These are phyloP conservation scores for Pseudocercospora eumusae DNA, from an alignment of 2,329 filamentous ascomycete species.

Conservation along the genomic window DNA sequence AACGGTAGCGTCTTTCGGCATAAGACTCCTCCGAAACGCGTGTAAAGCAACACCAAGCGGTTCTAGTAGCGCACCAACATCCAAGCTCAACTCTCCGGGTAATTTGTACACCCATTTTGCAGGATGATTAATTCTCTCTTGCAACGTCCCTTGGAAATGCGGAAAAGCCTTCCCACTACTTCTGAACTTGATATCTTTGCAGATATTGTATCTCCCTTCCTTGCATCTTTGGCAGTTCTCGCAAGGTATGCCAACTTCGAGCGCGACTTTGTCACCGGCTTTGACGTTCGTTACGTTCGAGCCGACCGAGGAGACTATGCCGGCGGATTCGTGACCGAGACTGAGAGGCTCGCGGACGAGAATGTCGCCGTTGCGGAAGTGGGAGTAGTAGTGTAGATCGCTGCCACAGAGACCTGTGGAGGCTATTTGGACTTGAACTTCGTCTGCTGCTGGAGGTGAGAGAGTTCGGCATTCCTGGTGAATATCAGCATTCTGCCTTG, in stretches of 20 bases:
- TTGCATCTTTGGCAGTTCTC: slow-evolving; percentile 60
- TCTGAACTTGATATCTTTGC: slow-evolving; percentile 59
- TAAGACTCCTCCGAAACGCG: slow-evolving; percentile 57
- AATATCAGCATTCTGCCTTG: slow-evolving; percentile 1
- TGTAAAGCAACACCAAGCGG: slow-evolving; percentile 63
- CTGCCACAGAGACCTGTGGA: slow-evolving; percentile 71
- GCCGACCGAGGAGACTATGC: slow-evolving; percentile 73
- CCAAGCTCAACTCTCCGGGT: slow-evolving; percentile 54
- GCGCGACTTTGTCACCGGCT: slow-evolving; percentile 79
- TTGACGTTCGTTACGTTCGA: slow-evolving; percentile 55
- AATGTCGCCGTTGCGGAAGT: slow-evolving; percentile 85
- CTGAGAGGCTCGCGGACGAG: slow-evolving; percentile 80
- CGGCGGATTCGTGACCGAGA: slow-evolving; percentile 75
- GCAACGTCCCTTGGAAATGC: slow-evolving; percentile 65
- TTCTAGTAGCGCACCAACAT: slow-evolving; percentile 61
- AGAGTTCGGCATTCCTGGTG: slow-evolving; percentile 56
- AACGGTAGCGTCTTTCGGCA: slow-evolving; percentile 51
- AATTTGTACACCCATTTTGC: slow-evolving; percentile 62
- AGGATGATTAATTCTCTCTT: slow-evolving; percentile 63
- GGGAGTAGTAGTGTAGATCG: slow-evolving; percentile 81
- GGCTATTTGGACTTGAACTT: slow-evolving; percentile 65
- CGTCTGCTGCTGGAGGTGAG: slow-evolving; percentile 50
- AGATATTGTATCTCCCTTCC: slow-evolving; percentile 63
- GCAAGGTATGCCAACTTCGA: slow-evolving; percentile 89
- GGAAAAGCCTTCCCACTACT: slow-evolving; percentile 62